Evolutionary conservation across 768 basidiomycete genomes (phyloP), one percentile per base, ranked within the genome.

Genomic region (Leccinellum rugosiceps): DNA sequence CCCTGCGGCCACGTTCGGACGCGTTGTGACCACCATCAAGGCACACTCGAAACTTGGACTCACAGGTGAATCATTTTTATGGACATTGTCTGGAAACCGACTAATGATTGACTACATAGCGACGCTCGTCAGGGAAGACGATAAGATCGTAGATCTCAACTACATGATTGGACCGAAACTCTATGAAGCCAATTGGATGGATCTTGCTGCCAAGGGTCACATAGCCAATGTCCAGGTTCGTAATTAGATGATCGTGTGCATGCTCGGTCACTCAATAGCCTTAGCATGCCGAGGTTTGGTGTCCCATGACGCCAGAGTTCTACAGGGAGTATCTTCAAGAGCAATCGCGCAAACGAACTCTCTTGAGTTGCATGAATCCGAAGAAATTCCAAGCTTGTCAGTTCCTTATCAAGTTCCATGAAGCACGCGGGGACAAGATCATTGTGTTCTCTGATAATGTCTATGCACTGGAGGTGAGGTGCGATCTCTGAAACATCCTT

Each of bases 171-270:
- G 97, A 6, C 97, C 97, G 9, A 99, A 99, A 74, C 81, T 99
- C 28, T 99, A 99, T 70, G 97, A 99, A 75, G 97, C 97, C 4
- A 99, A 99, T 71, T 99, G 97, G 97, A 98, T 98, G 96, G 97
- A 99, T 73, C 85, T 99, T 64, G 97, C 97, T 52, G 94, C 93
- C 59, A 98, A 98, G 75, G 97, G 97, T 2, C 97, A 99, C 73
- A 99, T 99, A 68, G 97, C 97, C 6, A 98, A 97, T 68, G 97
- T 98, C 17, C 95, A 98, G 85, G 94, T 94, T 71, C 65, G 81
- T 69, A 28, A 34, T 46, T 56, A 34, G 52, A 32, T 23, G 25
- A 15, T 9, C 23, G 4, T 23, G 1, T 6, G 31, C 35, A 28
- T 46, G 17, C n/a, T 13, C 13, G 35, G 47, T 57, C 59, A 53